Base-by-base conservation (phyloP, 2,329 filamentous ascomycete genomes). In the Phyllosticta ampelicida region DNA sequence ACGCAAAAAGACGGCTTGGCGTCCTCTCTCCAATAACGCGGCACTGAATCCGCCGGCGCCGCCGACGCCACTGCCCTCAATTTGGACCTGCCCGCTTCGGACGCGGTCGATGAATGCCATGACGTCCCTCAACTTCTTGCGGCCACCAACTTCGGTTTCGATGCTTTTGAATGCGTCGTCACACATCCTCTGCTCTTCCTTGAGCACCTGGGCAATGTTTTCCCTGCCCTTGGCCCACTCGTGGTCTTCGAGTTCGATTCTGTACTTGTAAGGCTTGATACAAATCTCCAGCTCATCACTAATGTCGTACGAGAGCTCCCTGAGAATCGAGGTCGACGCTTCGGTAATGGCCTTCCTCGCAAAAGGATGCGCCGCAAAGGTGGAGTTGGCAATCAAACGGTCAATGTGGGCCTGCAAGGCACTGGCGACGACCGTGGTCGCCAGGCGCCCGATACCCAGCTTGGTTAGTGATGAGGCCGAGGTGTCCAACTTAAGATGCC, bases 231-330 rank as follows among this genome's bases (percentile, higher is more conserved):
- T 84, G 3, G 79, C 72, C 94, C 94, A 99, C 70, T 99, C 95
- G 8, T 84, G 79, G 48, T 91, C 88, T 67, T 96, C 90, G 51
- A 99, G 85, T 65, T 99, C 94, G 60, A 99, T 95, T 62, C 96
- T 90, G 65, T 92, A 97, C 70, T 99, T 99, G 78, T 92, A 99
- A 0, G 95, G 94, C 73, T 99, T 99, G 74, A 99, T 95, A 70
- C 92, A 99, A 69, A 97, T 97, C 72, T 99, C 94, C 0, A 99
- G 89, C 73, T 97, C 94, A 67, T 99, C 95, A 62, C 89, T 94
- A 1, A 95, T 99, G 73, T 92, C 94, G 74, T 96, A 97, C 63
- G 95, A 96, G 13, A 92, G 81, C 67, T 99, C 94, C 63, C 94
- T 94, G 11, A 99, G 76, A 56, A 99, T 97, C 23, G 84, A 87